phyloP scores from a whole-genome alignment of 495 filamentous ascomycete genomes.

The Penicillium steckii region DNA sequence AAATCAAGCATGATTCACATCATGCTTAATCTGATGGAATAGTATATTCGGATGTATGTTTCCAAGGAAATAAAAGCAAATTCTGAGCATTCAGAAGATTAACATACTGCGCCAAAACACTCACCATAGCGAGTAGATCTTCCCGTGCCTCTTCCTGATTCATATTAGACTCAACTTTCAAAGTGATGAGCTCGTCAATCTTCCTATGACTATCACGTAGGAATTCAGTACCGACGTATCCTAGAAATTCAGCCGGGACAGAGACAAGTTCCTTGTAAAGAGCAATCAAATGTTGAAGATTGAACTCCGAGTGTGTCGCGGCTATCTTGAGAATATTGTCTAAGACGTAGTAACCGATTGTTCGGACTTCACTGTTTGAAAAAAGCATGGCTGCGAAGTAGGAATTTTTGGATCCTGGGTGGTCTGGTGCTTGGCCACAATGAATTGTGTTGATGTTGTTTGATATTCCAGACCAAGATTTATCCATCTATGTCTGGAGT shows the following conservation, averaged over 20 bases:
- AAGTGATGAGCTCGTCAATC: constrained; percentile 3
- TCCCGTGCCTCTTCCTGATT: constrained; percentile 5
- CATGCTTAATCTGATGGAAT: neutral
- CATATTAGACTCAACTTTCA: neutral
- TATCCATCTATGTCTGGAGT: constrained; percentile 3
- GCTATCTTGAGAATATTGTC: constrained; percentile 9
- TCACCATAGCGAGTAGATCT: constrained; percentile 13
- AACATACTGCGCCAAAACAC: constrained; percentile 13
- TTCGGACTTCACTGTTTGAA: constrained; percentile 8
- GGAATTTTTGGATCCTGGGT: constrained; percentile 7
- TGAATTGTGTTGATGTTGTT: constrained; percentile 4
- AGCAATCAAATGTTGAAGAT: constrained; percentile 7
- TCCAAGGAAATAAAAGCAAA: constrained; percentile 13
- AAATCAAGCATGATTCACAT: neutral
- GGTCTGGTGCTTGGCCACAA: neutral
- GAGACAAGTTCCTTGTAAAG: constrained; percentile 5
- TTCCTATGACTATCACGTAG: constrained; percentile 7
- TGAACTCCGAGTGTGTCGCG: constrained; percentile 3
- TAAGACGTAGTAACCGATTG: constrained; percentile 11
- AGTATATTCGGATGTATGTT: constrained; percentile 9
- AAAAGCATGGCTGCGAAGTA: constrained; percentile 16
- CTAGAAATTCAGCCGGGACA: constrained; percentile 7
- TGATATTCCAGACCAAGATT: constrained; percentile 10
- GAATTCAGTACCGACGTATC: constrained; percentile 2
- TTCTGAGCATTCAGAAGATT: constrained; percentile 19